Percentiles rank a stretch among this genome's conserved stretches.
phyloP scores from a whole-genome alignment of 768 basidiomycete genomes.

The Mycena kentingensis region DNA sequence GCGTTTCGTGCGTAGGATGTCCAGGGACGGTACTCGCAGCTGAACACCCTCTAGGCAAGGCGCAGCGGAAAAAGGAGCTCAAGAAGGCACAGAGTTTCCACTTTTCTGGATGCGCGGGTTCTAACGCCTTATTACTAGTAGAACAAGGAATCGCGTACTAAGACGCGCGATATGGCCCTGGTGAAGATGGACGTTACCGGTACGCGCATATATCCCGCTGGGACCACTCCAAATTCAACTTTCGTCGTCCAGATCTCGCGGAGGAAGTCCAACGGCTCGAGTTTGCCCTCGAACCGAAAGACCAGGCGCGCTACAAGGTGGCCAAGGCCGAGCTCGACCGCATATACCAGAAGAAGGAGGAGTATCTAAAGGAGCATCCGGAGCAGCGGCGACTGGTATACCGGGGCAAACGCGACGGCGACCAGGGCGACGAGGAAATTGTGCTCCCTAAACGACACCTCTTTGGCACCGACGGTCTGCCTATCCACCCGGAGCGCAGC shows the following conservation, averaged over 20 bases:
- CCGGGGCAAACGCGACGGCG: constrained; percentile 46
- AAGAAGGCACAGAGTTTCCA: constrained; percentile 68
- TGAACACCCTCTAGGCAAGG: constrained; percentile 64
- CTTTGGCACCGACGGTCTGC: constrained; percentile 83
- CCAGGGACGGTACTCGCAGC: constrained; percentile 3
- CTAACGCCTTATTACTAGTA: constrained; percentile 58
- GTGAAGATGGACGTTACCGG: constrained; percentile 94
- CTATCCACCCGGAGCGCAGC: constrained; percentile 88
- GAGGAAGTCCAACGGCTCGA: constrained; percentile 76
- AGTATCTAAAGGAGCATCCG: constrained; percentile 91
- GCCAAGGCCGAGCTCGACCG: constrained; percentile 79
- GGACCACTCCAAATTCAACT: neutral
- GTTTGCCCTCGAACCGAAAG: constrained; percentile 45
- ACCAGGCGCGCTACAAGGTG: constrained; percentile 66
- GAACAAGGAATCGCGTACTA: constrained; percentile 87
- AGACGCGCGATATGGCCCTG: constrained; percentile 83
- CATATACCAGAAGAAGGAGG: constrained; percentile 85
- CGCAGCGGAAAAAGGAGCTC: constrained; percentile 89
- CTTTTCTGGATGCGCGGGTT: constrained; percentile 17
- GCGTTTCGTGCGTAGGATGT: constrained; percentile 71
- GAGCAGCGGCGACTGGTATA: constrained; percentile 89
- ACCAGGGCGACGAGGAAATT: constrained; percentile 44
- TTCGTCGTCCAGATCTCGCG: constrained; percentile 64
- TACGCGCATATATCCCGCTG: constrained; percentile 29
- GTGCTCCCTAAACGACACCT: constrained; percentile 56